Evolutionary conservation across 2,329 filamentous ascomycete genomes (phyloP), one percentile per base, ranked within the genome.

Genomic region (Paracoccidioides brasiliensis): DNA sequence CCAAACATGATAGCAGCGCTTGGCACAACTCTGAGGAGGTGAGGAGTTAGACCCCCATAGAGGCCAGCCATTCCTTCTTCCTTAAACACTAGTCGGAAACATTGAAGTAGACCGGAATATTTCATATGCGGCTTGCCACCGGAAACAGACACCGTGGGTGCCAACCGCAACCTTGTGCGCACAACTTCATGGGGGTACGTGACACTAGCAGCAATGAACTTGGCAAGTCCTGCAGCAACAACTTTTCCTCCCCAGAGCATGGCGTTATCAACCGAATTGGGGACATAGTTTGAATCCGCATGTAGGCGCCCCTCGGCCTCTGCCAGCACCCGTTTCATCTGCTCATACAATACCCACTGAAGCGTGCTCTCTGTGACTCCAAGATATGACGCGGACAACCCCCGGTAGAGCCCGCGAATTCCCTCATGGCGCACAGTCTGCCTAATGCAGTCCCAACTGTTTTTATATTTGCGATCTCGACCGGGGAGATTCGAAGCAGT

Each of bases 1-100:
- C 89, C 89, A 69, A 96, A 95, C 87, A 95, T 96, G 69, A 96
- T 95, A 62, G 88, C 90, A 7, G 91, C 90, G 62, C 87, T 93
- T 1, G 91, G 91, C 5, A 96, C 90, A 6, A 90, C 90, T 58
- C 90, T 80, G 72, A 96, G 81, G 64, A 96, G 82, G 67, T 96
- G 91, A 48, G 90, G 90, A 10, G 90, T 93, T 65, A 96, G 77
- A 15, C 90, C 90, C 54, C 91, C 90, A 67, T 96, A 96, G 58
- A 96, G 76, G 40, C 86, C 87, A 48, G 84, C 81, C 70, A 95
- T 78, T 50, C 90, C 89, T 70, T 96, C 90, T 65, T 96, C 88
- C 65, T 85, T 86, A 79, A 83, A 91, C 48, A 96, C 85, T 15
- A 89, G 79, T 67, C 82, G 83, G 76, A 95, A 95, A 74, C 90